Evolutionary conservation across 306 rosid genomes (phyloP).

Genomic region (Dalbergia oliveri): DNA sequence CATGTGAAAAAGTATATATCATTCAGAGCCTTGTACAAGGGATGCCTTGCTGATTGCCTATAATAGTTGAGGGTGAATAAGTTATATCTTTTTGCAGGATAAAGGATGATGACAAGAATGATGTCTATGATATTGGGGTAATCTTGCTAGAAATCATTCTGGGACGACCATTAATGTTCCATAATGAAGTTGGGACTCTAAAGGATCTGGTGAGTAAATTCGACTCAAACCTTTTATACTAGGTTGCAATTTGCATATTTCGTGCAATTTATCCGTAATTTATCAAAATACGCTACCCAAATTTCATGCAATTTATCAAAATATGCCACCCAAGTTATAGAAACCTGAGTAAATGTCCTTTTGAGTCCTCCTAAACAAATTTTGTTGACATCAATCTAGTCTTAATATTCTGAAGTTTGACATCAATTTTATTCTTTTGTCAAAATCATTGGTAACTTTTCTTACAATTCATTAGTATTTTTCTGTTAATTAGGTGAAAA

Average conservation of each 20-base stretch:
- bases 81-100: conserved; percentile 54
- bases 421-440: too few relatives aligned
- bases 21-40: not conserved
- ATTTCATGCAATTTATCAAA: too few relatives aligned
- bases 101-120: conserved; percentile 73
- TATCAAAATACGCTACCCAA: too few relatives aligned
- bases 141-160: conserved; percentile 83
- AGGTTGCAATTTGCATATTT: not conserved
- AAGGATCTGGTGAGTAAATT: conserved; percentile 84
- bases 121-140: conserved; percentile 89
- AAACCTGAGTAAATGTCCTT: too few relatives aligned
- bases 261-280: too few relatives aligned
- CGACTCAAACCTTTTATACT: not conserved
- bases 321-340: too few relatives aligned
- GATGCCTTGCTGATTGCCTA: not conserved
- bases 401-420: too few relatives aligned
- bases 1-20: not conserved
- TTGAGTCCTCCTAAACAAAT: too few relatives aligned
- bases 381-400: too few relatives aligned
- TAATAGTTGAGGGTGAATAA: conserved; percentile 13
- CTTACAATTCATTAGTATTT: too few relatives aligned
- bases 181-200: conserved; percentile 78
- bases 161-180: conserved; percentile 87
- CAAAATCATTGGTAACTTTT: too few relatives aligned
- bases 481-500: too few relatives aligned